A percentile compares a stretch with the other conserved stretches of the same genome.
Evolutionary conservation across 2,329 filamentous ascomycete genomes (phyloP).

Genomic region (Davidsoniella eucalypti): DNA sequence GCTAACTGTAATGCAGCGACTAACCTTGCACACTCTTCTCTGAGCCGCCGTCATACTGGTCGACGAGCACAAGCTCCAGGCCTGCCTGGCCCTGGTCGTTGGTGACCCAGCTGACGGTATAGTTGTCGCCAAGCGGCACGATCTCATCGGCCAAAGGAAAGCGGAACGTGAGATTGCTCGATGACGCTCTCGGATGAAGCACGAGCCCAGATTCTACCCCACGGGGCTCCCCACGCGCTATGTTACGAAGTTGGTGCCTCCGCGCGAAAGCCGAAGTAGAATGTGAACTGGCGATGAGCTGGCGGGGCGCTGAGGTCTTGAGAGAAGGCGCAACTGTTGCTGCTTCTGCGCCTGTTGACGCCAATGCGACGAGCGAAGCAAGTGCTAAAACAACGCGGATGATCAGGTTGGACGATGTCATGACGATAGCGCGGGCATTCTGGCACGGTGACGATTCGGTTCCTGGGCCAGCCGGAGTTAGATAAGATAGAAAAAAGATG

Average conservation of each 20-base stretch:
- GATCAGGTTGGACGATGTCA: too few relatives aligned
- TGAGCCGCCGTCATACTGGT: slow-evolving; percentile 1
- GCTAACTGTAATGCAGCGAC: neutral
- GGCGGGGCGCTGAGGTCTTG: neutral
- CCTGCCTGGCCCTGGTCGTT: neutral
- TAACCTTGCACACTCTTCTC: slow-evolving; percentile 1
- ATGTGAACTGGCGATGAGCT: neutral
- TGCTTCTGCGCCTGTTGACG: too few relatives aligned
- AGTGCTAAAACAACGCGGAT: neutral
- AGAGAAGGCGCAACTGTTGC: too few relatives aligned
- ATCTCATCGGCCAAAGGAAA: slow-evolving; percentile 4
- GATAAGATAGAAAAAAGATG: too few relatives aligned
- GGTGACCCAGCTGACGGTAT: slow-evolving; percentile 1
- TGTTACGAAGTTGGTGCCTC: too few relatives aligned
- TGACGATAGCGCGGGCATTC: too few relatives aligned
- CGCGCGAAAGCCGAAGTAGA: neutral
- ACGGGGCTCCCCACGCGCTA: too few relatives aligned
- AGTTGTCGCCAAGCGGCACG: slow-evolving; percentile 1
- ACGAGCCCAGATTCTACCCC: too few relatives aligned
- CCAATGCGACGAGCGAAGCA: neutral
- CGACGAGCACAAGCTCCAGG: neutral
- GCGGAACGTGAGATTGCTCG: slow-evolving; percentile 5
- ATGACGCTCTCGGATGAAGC: neutral
- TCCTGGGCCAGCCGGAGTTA: too few relatives aligned
- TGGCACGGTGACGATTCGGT: too few relatives aligned